Conservation (phyloP, 2,329 filamentous ascomycete genomes). For the Esteya vermicola region DNA sequence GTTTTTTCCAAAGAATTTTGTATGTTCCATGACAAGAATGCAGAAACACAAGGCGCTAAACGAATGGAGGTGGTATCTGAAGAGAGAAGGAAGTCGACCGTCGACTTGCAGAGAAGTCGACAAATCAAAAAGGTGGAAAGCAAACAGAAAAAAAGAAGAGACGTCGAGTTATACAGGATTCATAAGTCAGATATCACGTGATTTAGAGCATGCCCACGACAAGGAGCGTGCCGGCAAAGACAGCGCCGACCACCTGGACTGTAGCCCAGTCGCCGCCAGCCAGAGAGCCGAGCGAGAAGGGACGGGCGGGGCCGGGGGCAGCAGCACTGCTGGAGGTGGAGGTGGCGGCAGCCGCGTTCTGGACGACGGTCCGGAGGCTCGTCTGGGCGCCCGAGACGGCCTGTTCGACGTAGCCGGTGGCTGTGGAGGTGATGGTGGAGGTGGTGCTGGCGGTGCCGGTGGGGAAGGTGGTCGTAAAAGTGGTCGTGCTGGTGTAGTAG, state of each 20-base stretch:
- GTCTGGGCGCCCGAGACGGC: conserved; percentile 17
- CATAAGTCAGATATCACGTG: too few species aligned
- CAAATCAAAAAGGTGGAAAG: too few species aligned
- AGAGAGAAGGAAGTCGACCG: too few species aligned
- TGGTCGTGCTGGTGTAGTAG: conserved; percentile 19
- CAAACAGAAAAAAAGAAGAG: background rate
- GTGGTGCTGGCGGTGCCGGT: conserved; percentile 6
- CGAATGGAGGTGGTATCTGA: too few species aligned
- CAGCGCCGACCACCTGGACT: conserved; percentile 13
- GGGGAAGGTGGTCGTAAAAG: conserved; percentile 18
- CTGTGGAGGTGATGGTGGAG: conserved; percentile 15
- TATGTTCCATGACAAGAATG: too few species aligned
- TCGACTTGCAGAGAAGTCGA: too few species aligned
- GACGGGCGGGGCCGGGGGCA: background rate
- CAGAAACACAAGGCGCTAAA: too few species aligned
- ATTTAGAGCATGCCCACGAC: conserved; percentile 15
- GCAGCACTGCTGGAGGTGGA: background rate
- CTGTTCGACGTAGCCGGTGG: conserved; percentile 15
- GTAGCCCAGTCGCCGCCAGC: conserved; percentile 4
- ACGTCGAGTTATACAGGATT: background rate
- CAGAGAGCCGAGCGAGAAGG: background rate
- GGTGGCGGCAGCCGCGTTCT: background rate
- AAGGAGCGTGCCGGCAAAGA: conserved; percentile 16
- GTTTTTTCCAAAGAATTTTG: too few species aligned
- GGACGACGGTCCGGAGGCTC: conserved; percentile 12